Percentiles rank a stretch among this genome's conserved stretches.
phyloP scores from a whole-genome alignment of 2,329 filamentous ascomycete genomes.

The Botryotinia narcissicola region DNA sequence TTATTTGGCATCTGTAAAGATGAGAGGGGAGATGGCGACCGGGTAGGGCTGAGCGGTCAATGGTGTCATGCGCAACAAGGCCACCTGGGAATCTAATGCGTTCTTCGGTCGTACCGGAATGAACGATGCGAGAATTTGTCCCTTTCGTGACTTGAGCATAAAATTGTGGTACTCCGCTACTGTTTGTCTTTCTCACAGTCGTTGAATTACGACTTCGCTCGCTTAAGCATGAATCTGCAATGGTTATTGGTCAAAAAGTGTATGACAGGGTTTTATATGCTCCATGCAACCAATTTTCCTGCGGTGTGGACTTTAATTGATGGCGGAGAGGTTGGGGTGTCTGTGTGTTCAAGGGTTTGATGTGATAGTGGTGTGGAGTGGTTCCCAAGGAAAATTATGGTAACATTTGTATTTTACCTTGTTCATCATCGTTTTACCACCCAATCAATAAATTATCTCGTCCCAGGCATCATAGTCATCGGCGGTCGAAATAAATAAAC shows the following conservation, averaged over 20 bases:
- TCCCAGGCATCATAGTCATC: conserved; percentile 15
- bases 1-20: conserved; percentile 16
- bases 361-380: conserved; percentile 20
- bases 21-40: conserved; percentile 20
- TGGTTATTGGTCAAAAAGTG: conserved; percentile 18
- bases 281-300: conserved; percentile 22
- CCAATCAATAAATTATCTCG: conserved; percentile 8
- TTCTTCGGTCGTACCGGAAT: conserved; percentile 19
- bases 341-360: conserved; percentile 7
- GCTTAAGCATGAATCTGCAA: conserved; percentile 18
- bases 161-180: conserved; percentile 12
- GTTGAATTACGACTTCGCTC: conserved; percentile 20
- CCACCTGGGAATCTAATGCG: conserved; percentile 6
- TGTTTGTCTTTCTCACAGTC: conserved; percentile 22
- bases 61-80: conserved; percentile 22
- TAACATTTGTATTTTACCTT: conserved; percentile 2
- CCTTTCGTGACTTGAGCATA: conserved; percentile 1
- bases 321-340: conserved; percentile 20
- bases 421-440: neutral
- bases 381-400: conserved; percentile 10
- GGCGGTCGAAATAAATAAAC: conserved; percentile 30
- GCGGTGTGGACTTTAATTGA: conserved; percentile 24
- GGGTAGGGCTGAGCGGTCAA: conserved; percentile 32
- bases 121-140: neutral
- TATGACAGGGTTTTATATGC: conserved; percentile 17